A percentile compares a stretch with the other conserved stretches of the same genome.
Evolutionary conservation across 2,329 filamentous ascomycete genomes (phyloP).

Genomic region (Verticillium nonalfalfae): DNA sequence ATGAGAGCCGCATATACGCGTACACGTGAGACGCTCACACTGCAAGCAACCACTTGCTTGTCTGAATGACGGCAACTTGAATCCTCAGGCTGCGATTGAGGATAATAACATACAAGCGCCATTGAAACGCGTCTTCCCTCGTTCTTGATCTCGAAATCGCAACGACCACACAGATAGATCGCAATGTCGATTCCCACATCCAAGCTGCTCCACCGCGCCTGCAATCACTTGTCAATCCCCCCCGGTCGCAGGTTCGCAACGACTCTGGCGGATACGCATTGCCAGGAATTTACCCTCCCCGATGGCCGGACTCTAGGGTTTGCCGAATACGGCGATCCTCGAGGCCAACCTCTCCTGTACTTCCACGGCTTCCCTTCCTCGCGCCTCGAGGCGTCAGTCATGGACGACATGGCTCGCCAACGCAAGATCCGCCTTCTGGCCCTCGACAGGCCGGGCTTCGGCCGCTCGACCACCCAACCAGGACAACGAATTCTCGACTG

Average conservation of each 20-base stretch:
- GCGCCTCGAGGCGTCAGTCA: conserved; percentile 25
- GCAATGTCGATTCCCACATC: neutral
- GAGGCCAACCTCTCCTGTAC: conserved; percentile 8
- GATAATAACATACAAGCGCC: no score
- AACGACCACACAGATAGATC: neutral
- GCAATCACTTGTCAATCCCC: neutral
- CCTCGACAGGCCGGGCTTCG: conserved; percentile 34
- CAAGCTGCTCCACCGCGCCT: neutral
- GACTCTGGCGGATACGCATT: neutral
- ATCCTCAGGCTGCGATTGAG: no score
- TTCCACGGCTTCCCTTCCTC: conserved; percentile 35
- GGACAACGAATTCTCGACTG: conserved; percentile 22
- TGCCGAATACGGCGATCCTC: neutral
- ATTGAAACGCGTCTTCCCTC: no score
- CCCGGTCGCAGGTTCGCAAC: neutral
- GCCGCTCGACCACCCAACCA: conserved; percentile 27
- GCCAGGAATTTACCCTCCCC: neutral
- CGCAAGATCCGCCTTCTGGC: conserved; percentile 26
- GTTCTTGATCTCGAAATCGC: neutral
- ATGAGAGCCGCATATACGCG: neutral
- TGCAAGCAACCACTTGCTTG: neutral
- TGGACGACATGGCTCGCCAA: conserved; percentile 17
- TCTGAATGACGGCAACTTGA: neutral
- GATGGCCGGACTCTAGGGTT: conserved; percentile 1
- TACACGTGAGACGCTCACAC: neutral